These are phyloP conservation scores for Neurospora sp. DNA, from an alignment of 495 filamentous ascomycete genomes.

Conservation along the genomic window DNA sequence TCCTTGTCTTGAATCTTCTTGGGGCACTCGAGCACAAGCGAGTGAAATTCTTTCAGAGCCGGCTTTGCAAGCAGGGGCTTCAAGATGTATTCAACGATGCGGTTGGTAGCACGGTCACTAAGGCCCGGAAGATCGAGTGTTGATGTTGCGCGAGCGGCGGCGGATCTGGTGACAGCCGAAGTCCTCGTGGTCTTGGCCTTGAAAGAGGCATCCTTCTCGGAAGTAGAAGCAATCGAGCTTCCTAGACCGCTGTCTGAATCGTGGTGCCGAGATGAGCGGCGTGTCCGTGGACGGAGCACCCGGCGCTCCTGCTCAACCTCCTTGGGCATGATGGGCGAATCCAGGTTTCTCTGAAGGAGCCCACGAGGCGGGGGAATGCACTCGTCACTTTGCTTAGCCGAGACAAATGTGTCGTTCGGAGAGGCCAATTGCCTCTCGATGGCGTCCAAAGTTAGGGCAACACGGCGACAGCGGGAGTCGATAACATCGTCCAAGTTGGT, in stretches of 20 bases:
- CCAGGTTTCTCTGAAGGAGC: constrained; percentile 39
- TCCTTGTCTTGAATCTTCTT: constrained; percentile 66
- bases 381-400: constrained; percentile 30
- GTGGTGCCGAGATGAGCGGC: constrained; percentile 42
- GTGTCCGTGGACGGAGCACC: constrained; percentile 40
- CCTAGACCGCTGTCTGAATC: constrained; percentile 54
- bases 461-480: constrained; percentile 44
- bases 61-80: constrained; percentile 40
- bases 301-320: constrained; percentile 31
- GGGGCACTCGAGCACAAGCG: constrained; percentile 64
- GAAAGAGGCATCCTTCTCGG: constrained; percentile 18
- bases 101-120: constrained; percentile 40
- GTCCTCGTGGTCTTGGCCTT: constrained; percentile 23
- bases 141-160: constrained; percentile 28
- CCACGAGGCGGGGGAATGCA: constrained; percentile 41
- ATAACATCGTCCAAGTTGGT: constrained; percentile 54
- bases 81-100: constrained; percentile 44
- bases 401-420: constrained; percentile 16
- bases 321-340: constrained; percentile 28
- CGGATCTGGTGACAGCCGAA: constrained; percentile 41
- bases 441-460: constrained; percentile 38
- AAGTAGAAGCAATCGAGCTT: constrained; percentile 40
- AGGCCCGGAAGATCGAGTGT: constrained; percentile 31
- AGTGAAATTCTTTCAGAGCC: constrained; percentile 64
- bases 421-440: constrained; percentile 39